Base-by-base conservation (phyloP, 257 asterid genomes). In the Plectranthus barbatus region DNA sequence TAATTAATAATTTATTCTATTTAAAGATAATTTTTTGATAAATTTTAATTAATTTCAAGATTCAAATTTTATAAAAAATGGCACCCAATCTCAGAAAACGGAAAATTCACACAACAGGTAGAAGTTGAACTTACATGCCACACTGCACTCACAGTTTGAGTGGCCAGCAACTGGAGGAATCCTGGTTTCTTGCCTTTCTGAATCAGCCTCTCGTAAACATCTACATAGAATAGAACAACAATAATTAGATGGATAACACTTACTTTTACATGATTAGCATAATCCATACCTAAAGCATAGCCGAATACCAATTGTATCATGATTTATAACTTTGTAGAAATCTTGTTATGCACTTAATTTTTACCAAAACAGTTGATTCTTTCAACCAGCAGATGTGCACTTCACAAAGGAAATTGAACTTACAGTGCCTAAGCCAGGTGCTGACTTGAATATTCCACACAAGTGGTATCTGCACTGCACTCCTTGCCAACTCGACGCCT, bases 401-500 rank as follows among this genome's bases (percentile, higher is more conserved):
- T 23, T 46, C 33, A n/a, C 37, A 21, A 60, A 65, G 24, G 64
- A 69, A 74, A 60, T 18, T 15, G 37, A 51, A 84, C 99, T 87
- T 77, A 90, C 99, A 93, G 72, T 90, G 96, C 64, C 99, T 77
- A 69, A 93, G 88, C 99, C 99, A 93, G 72, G 99, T 93, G 91
- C 97, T 93, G 81, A 90, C 97, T 93, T 90, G 99, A 74, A 93
- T 87, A 76, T 93, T 93, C 99, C 99, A 93, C 37, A 86, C 92
- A 53, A 81, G 87, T 11, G 99, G 99, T 62, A 90, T 45, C 75
- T 82, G 87, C 68, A 87, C 99, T 12, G 99, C 73, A 80, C 99
- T 93, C 81, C 39, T 86, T 18, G 99, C 89, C 75, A 93, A 73
- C 73, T 93, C 99, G 69, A 90, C 94, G 24, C 97, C 97, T 69